These are phyloP conservation scores for Urochloa ruziziensis DNA, from an alignment of 176 grass and related monocot genomes.

Conservation along the genomic window DNA sequence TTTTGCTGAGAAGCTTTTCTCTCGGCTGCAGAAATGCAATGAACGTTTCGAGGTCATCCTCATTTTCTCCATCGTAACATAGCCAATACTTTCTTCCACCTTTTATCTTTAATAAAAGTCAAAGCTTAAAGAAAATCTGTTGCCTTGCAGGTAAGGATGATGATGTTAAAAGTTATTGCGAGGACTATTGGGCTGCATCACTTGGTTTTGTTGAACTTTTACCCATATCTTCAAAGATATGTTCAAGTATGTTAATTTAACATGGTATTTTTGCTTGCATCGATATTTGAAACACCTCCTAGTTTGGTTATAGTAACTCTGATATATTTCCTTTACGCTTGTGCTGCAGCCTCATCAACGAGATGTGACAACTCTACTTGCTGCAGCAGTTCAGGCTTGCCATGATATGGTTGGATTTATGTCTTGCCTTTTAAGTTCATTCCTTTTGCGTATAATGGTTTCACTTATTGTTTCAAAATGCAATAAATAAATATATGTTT, in stretches of 20 bases:
- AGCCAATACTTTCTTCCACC: background rate
- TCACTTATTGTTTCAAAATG: background rate
- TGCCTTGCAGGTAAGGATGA: slow-evolving; percentile 87
- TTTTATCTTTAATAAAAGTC: slow-evolving; percentile 7
- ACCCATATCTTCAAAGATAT: slow-evolving; percentile 90
- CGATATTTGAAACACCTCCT: background rate
- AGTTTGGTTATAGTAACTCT: background rate
- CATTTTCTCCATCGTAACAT: background rate
- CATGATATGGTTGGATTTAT: slow-evolving; percentile 75
- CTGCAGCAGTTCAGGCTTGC: slow-evolving; percentile 94
- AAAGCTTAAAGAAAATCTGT: slow-evolving; percentile 17
- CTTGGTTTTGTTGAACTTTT: slow-evolving; percentile 83
- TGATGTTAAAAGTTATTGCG: slow-evolving; percentile 88
- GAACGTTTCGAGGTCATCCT: slow-evolving; percentile 86
- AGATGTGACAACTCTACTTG: slow-evolving; percentile 91
- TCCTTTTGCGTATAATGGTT: background rate
- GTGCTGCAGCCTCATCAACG: slow-evolving; percentile 83
- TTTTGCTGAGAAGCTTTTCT: slow-evolving; percentile 93
- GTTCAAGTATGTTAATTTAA: slow-evolving; percentile 65
- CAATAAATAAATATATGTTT: background rate
- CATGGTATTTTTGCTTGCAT: background rate
- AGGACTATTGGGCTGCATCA: slow-evolving; percentile 87
- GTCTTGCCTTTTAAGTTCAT: background rate
- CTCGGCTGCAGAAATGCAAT: slow-evolving; percentile 82
- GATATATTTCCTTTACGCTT: slow-evolving; percentile 18